These are phyloP conservation scores for Gyrodon lividus DNA, from an alignment of 768 basidiomycete species.

Conservation along the genomic window DNA sequence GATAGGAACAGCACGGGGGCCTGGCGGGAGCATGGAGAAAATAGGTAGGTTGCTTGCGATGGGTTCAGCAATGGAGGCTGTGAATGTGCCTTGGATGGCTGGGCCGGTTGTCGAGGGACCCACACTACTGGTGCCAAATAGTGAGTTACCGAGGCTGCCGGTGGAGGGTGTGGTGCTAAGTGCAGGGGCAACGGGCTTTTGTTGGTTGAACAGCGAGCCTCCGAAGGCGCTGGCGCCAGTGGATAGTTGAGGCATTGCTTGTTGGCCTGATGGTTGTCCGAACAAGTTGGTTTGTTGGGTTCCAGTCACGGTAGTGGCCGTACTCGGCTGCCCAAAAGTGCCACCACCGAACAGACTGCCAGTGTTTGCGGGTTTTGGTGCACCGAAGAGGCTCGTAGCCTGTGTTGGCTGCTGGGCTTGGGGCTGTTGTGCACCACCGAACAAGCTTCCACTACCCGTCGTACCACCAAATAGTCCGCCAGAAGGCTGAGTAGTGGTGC, in stretches of 20 bases:
- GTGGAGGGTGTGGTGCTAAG: slow-evolving; percentile 45
- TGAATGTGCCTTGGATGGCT: slow-evolving; percentile 60
- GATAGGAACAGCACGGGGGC: slow-evolving; percentile 59
- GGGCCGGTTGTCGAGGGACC: slow-evolving; percentile 41
- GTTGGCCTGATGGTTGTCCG: slow-evolving; percentile 51
- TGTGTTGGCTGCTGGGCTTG: slow-evolving; percentile 38
- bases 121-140: slow-evolving; percentile 40
- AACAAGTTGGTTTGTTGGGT: slow-evolving; percentile 43
- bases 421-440: slow-evolving; percentile 33
- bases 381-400: slow-evolving; percentile 26
- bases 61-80: slow-evolving; percentile 87
- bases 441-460: slow-evolving; percentile 35
- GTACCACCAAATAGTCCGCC: slow-evolving; percentile 39
- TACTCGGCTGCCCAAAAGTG: slow-evolving; percentile 43
- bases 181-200: slow-evolving; percentile 48
- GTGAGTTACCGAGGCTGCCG: slow-evolving; percentile 35
- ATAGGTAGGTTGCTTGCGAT: slow-evolving; percentile 71
- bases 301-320: slow-evolving; percentile 31
- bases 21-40: slow-evolving; percentile 72
- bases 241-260: slow-evolving; percentile 36
- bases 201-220: slow-evolving; percentile 47
- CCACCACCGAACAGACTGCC: slow-evolving; percentile 51
- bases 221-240: slow-evolving; percentile 36
- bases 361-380: slow-evolving; percentile 31
- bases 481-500: slow-evolving; percentile 26